phyloP scores from a whole-genome alignment of 768 basidiomycete genomes.

The Suillus luteus region DNA sequence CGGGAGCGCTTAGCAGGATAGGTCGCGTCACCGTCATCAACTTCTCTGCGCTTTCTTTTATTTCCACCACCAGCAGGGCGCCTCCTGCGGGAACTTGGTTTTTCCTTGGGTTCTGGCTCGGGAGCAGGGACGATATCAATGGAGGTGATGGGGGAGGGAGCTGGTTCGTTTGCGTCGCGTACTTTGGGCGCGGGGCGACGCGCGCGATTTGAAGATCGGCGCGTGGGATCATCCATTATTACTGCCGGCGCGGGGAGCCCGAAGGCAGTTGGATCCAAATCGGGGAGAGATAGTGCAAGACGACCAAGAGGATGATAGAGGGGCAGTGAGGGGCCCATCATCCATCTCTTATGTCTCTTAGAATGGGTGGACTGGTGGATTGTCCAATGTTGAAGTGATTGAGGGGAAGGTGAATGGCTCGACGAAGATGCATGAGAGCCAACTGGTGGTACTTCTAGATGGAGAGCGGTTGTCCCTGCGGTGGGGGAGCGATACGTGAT shows the following conservation, averaged over 20 bases:
- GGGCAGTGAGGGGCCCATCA: slow-evolving; percentile 49
- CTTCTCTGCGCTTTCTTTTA: slow-evolving; percentile 61
- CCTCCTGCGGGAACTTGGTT: slow-evolving; percentile 54
- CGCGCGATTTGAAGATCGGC: slow-evolving; percentile 46
- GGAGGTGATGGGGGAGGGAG: slow-evolving; percentile 21
- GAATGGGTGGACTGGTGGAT: slow-evolving; percentile 13
- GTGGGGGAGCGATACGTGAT: slow-evolving; percentile 61
- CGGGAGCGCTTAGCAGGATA: slow-evolving; percentile 73
- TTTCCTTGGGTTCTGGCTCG: slow-evolving; percentile 42
- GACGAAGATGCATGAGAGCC: slow-evolving; percentile 19
- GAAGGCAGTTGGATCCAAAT: slow-evolving; percentile 57
- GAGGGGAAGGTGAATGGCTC: slow-evolving; percentile 19
- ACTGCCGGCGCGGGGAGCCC: slow-evolving; percentile 53
- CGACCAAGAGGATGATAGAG: slow-evolving; percentile 68
- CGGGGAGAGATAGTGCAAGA: slow-evolving; percentile 66
- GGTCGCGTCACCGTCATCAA: slow-evolving; percentile 63
- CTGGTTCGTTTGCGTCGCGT: slow-evolving; percentile 48
- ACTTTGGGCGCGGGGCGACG: slow-evolving; percentile 52
- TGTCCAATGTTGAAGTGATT: slow-evolving; percentile 16
- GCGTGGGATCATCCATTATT: slow-evolving; percentile 44
- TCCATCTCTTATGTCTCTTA: slow-evolving; percentile 20
- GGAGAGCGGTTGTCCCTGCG: slow-evolving; percentile 30
- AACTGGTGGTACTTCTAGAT: slow-evolving; percentile 25
- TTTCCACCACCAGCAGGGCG: slow-evolving; percentile 41
- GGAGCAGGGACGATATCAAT: slow-evolving; percentile 29